Conservation (phyloP, 164 flowering plant species). For the Vitis amurensis region DNA sequence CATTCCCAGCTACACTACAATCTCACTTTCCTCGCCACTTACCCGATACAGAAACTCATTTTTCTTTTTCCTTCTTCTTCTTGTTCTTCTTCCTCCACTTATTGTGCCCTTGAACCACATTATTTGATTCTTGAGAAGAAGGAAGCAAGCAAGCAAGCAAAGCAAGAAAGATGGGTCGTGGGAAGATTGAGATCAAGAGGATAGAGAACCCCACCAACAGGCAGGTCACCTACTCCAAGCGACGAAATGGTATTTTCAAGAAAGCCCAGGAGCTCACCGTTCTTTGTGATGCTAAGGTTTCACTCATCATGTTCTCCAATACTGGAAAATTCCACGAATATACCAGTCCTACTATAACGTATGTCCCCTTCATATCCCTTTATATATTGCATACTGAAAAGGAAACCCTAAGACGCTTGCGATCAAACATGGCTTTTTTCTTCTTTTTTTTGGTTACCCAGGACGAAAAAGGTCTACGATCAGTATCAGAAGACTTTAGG, state of each 20-base stretch:
- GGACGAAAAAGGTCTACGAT: slow-evolving; percentile 61
- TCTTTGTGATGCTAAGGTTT: slow-evolving; percentile 71
- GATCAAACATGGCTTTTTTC: not conserved
- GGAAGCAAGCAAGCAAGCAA: not conserved
- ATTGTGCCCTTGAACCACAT: not conserved
- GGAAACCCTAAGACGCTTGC: no score
- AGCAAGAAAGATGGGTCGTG: slow-evolving; percentile 54
- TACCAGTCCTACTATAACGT: slow-evolving; percentile 54
- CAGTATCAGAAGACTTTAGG: slow-evolving; percentile 49
- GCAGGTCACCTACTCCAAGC: slow-evolving; percentile 74
- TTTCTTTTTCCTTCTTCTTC: not conserved
- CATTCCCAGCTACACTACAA: slow-evolving; percentile 24
- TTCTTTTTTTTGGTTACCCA: slow-evolving; percentile 9
- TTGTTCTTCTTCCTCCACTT: slow-evolving; percentile 9
- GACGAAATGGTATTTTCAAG: slow-evolving; percentile 68
- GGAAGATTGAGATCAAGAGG: slow-evolving; percentile 69
- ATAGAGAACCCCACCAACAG: slow-evolving; percentile 68
- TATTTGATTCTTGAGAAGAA: not conserved
- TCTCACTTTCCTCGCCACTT: slow-evolving; percentile 13
- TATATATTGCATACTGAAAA: not conserved
- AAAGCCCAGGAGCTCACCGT: slow-evolving; percentile 71
- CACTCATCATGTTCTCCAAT: slow-evolving; percentile 57
- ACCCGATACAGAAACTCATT: slow-evolving; percentile 19
- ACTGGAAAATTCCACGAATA: slow-evolving; percentile 47
- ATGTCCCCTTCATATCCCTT: slow-evolving; percentile 9